Conservation (phyloP, 2,329 filamentous ascomycete species). For the Neobulgaria alba region DNA sequence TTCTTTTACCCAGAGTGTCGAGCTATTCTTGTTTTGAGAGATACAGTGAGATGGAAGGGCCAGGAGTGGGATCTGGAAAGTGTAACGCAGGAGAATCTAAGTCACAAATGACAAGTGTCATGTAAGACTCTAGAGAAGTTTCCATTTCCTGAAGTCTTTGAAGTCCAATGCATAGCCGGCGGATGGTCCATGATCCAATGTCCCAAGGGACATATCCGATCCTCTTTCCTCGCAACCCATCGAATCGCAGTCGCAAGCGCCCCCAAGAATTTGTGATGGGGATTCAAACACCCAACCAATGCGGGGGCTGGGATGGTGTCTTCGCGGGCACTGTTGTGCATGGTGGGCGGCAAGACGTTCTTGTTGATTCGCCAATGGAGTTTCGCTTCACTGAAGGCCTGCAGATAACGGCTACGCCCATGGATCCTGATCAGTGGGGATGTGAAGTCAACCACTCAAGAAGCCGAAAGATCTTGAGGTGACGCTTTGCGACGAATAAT, state of each 20-base stretch:
- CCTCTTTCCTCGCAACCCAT: conserved; percentile 1
- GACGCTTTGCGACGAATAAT: no score
- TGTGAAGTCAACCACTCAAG: no score
- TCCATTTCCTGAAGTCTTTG: not conserved
- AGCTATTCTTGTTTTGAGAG: not conserved
- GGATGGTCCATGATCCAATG: not conserved
- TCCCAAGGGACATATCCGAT: conserved; percentile 1
- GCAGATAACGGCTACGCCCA: no score
- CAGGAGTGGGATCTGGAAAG: not conserved
- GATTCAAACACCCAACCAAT: conserved; percentile 10
- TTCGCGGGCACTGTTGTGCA: conserved; percentile 10
- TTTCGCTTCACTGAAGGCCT: conserved; percentile 11
- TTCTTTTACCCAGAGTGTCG: conserved; percentile 4
- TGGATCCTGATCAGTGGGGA: no score
- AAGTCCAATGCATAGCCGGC: not conserved
- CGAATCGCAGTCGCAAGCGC: conserved; percentile 11
- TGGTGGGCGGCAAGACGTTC: conserved; percentile 23
- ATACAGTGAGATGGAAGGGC: not conserved
- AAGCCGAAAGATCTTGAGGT: no score
- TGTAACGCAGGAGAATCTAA: not conserved
- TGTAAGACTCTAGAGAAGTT: not conserved
- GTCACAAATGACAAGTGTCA: not conserved
- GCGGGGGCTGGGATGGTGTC: conserved; percentile 3
- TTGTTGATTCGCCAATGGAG: conserved; percentile 19
- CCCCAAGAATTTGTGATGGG: conserved; percentile 9